Base-by-base conservation (phyloP, 1,139 yeast genomes). In the Debaryomyces sp. region DNA sequence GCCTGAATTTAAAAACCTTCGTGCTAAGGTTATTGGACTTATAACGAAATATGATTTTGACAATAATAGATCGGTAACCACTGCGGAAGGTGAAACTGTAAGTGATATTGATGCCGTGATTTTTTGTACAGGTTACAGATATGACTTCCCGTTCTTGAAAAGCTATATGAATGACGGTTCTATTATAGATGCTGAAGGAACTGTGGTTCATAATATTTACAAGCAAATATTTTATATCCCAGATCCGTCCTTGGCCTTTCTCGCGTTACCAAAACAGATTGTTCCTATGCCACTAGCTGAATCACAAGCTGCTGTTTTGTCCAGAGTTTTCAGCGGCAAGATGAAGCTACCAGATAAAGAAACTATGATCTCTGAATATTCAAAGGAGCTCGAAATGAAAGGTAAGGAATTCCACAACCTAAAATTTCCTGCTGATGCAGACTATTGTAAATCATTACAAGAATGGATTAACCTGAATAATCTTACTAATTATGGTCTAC, bases 101-200 rank as follows among this genome's bases (percentile, higher is more conserved):
- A 42, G 48, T 1, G 67, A 59, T 22, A 68, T 78, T 36, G 82
- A 78, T 55, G 45, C 45, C 2, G 60, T 79, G 2, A 61, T 79
- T 4, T 77, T 74, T 53, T 78, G 82, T 58, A 79, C 83, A 2
- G 84, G 83, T 5, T 78, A 77, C 55, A 59, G 73, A 24, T 77
- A 75, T 57, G 64, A 66, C 45, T 51, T 75, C 30, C 81, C 81
- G 6, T 78, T 78, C 50, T 60, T 78, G 45, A 63, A 67, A 46
- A 56, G 66, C 12, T 64, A 69, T 47, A 41, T 49, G 4, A 56
- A 58, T 6, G 66, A 66, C 12, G 56, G 46, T 2, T 55, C 57
- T 8, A 62, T 64, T n/a, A 55, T 68, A 6, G 53, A 68, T 23
- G 60, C 68, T 10, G 67, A 69, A 46, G 78, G 79, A 10, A 45